phyloP scores from a whole-genome alignment of 2,329 filamentous ascomycete genomes.

The Nannizziopsis barbatae region DNA sequence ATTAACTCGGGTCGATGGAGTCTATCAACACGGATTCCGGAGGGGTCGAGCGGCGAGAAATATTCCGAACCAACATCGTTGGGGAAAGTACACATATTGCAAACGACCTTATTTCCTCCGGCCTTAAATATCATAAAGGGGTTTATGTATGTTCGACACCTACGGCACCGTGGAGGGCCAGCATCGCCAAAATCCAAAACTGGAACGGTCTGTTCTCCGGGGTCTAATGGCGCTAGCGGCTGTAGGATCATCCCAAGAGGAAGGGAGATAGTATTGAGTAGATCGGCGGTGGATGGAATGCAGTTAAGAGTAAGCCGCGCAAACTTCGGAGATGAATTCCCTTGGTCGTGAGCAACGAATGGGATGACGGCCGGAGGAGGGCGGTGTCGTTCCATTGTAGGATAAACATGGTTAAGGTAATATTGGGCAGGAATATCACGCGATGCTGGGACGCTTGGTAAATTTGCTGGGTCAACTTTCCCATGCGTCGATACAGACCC shows the following conservation, averaged over 20 bases:
- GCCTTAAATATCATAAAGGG: constrained; percentile 96
- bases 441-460: constrained; percentile 78
- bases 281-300: constrained; percentile 73
- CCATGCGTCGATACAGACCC: constrained; percentile 55
- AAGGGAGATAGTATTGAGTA: constrained; percentile 65
- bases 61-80: constrained; percentile 91
- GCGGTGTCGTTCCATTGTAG: constrained; percentile 87
- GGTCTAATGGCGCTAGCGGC: constrained; percentile 69
- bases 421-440: constrained; percentile 72
- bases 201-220: constrained; percentile 77
- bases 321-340: constrained; percentile 91
- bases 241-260: constrained; percentile 83
- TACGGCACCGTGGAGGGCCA: constrained; percentile 79
- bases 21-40: constrained; percentile 76
- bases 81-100: constrained; percentile 94
- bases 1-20: constrained; percentile 81
- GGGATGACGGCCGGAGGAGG: constrained; percentile 80
- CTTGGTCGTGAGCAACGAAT: constrained; percentile 90
- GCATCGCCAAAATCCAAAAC: constrained; percentile 88
- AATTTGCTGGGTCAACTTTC: constrained; percentile 78
- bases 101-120: constrained; percentile 92
- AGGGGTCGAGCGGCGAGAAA: constrained; percentile 79
- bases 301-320: constrained; percentile 86
- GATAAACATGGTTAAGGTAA: constrained; percentile 79
- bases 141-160: constrained; percentile 95